Evolutionary conservation across 495 filamentous ascomycete species (phyloP).

Genomic region (Symbiotaphrina buchneri): DNA sequence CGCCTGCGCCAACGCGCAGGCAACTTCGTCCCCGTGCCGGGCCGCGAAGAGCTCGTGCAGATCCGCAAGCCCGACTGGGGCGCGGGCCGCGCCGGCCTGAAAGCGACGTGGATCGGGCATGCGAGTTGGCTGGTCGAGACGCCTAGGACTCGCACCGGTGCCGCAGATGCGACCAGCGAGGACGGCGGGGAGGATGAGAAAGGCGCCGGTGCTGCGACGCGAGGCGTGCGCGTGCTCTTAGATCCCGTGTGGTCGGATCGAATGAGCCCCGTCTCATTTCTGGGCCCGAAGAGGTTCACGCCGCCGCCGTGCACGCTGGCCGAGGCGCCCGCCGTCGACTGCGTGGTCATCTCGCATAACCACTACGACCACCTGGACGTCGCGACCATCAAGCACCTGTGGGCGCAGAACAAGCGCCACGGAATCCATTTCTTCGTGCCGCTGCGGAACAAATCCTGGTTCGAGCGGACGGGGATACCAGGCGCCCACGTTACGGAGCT

Average conservation of each 20-base stretch:
- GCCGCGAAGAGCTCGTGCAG: too few species aligned
- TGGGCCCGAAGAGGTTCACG: slow-evolving; percentile 25
- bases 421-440: slow-evolving; percentile 22
- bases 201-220: slow-evolving; percentile 5
- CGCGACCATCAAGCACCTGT: slow-evolving; percentile 16
- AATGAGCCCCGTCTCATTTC: slow-evolving; percentile 19
- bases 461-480: slow-evolving; percentile 17
- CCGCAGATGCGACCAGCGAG: too few species aligned
- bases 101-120: too few species aligned
- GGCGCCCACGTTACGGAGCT: slow-evolving; percentile 19
- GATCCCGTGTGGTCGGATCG: slow-evolving; percentile 31
- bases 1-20: too few species aligned
- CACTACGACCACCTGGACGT: slow-evolving; percentile 30
- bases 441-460: slow-evolving; percentile 15
- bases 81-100: too few species aligned
- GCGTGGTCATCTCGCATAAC: slow-evolving; percentile 25
- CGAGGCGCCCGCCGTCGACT: slow-evolving; percentile 24
- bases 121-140: too few species aligned
- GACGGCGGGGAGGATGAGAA: too few species aligned
- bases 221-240: slow-evolving; percentile 19
- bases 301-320: slow-evolving; percentile 22
- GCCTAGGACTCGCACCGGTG: too few species aligned
- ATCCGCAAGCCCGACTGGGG: too few species aligned
- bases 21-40: too few species aligned
- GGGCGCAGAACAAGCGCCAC: slow-evolving; percentile 9